Conservation (phyloP, 2,329 filamentous ascomycete genomes). For the Conoideocrella luteorostrata region DNA sequence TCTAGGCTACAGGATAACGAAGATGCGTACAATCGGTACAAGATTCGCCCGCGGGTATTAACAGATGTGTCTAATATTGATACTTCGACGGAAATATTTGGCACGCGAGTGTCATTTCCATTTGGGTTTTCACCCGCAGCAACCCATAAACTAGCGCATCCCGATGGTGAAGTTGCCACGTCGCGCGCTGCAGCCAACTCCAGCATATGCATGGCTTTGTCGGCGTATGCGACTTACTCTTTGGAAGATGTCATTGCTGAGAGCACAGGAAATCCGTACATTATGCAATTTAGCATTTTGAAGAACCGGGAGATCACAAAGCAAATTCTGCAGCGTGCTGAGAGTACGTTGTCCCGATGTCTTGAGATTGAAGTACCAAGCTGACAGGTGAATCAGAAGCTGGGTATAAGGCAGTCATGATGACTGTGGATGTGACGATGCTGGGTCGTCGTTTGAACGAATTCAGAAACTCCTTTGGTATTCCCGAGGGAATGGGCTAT, state of each 20-base stretch:
- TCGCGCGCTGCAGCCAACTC: slow-evolving; percentile 30
- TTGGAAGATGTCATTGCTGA: slow-evolving; percentile 16
- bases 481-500: slow-evolving; percentile 40
- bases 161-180: slow-evolving; percentile 44
- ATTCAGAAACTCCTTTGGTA: slow-evolving; percentile 38
- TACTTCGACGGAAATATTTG: slow-evolving; percentile 15
- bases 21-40: slow-evolving; percentile 43
- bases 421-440: slow-evolving; percentile 53
- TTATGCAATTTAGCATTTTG: slow-evolving; percentile 18
- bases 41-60: slow-evolving; percentile 33
- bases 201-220: slow-evolving; percentile 22
- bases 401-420: slow-evolving; percentile 46
- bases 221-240: slow-evolving; percentile 17
- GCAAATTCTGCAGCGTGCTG: slow-evolving; percentile 16
- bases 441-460: slow-evolving; percentile 41
- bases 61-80: slow-evolving; percentile 18
- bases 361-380: background rate
- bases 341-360: slow-evolving; percentile 9
- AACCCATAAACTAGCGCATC: slow-evolving; percentile 47
- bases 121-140: slow-evolving; percentile 49
- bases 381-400: slow-evolving; percentile 9
- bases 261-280: slow-evolving; percentile 16
- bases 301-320: slow-evolving; percentile 15
- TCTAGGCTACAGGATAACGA: slow-evolving; percentile 48
- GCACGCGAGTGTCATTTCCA: slow-evolving; percentile 34